phyloP scores from a whole-genome alignment of 345 rosid genomes.

The Salix viminalis region DNA sequence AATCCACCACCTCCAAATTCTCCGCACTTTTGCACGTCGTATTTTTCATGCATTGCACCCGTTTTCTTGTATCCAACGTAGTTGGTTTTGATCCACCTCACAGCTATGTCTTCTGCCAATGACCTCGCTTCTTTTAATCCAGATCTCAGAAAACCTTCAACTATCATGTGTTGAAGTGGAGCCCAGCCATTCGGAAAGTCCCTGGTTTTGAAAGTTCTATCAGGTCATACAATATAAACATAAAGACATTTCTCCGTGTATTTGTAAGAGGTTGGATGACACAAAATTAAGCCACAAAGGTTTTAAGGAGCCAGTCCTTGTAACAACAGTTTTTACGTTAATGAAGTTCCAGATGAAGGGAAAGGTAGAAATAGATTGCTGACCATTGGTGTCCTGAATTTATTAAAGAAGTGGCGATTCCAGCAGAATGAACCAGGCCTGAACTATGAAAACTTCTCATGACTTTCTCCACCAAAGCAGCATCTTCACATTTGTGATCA shows the following conservation, averaged over 20 bases:
- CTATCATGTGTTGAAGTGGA: constrained; percentile 74
- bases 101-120: constrained; percentile 68
- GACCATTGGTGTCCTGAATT: constrained; percentile 80
- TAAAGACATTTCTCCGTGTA: not conserved
- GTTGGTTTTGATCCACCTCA: constrained; percentile 73
- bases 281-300: not conserved
- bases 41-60: constrained; percentile 55
- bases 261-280: not conserved
- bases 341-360: not conserved
- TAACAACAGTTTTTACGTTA: not conserved
- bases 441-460: constrained; percentile 49
- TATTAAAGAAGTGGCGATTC: constrained; percentile 68
- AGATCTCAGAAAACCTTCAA: constrained; percentile 65
- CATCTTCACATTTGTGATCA: constrained; percentile 36
- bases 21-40: constrained; percentile 46
- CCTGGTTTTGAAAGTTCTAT: constrained; percentile 36
- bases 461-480: constrained; percentile 52
- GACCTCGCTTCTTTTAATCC: constrained; percentile 44
- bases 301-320: not conserved
- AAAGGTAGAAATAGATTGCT: not conserved
- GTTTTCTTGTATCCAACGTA: constrained; percentile 47
- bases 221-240: not conserved
- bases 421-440: constrained; percentile 60
- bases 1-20: constrained; percentile 67
- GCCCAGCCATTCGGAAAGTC: constrained; percentile 97